phyloP scores from a whole-genome alignment of 2,329 filamentous ascomycete species.

The Exophiala lecanii-corni region DNA sequence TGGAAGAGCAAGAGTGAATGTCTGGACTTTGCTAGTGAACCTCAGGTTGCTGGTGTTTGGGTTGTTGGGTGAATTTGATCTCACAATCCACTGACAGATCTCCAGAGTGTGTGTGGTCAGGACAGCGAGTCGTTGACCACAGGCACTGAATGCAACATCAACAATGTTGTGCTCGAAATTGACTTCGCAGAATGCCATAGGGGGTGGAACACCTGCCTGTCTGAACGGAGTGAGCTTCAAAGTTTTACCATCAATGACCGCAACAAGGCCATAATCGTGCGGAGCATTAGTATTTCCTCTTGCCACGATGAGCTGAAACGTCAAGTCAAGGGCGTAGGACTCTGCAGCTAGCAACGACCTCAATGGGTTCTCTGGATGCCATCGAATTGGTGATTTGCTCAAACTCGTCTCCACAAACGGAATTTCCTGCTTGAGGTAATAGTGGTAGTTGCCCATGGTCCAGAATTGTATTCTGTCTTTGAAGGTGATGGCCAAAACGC shows the following conservation, averaged over 20 bases:
- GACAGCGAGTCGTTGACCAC: slow-evolving; percentile 64
- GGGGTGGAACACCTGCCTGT: slow-evolving; percentile 80
- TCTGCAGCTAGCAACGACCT: slow-evolving; percentile 56
- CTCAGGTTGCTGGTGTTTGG: slow-evolving; percentile 47
- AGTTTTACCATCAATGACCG: slow-evolving; percentile 75
- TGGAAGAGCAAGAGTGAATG: slow-evolving; percentile 9
- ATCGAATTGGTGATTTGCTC: slow-evolving; percentile 42
- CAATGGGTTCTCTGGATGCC: slow-evolving; percentile 84
- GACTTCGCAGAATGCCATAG: slow-evolving; percentile 81
- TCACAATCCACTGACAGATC: slow-evolving; percentile 64
- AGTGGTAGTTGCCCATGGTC: slow-evolving; percentile 97
- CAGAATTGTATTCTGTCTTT: slow-evolving; percentile 78
- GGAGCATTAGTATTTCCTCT: slow-evolving; percentile 66
- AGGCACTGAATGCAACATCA: slow-evolving; percentile 69
- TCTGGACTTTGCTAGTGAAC: slow-evolving; percentile 40
- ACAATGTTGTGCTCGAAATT: slow-evolving; percentile 57
- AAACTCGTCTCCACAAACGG: slow-evolving; percentile 22
- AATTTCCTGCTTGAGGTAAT: slow-evolving; percentile 93
- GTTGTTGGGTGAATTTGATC: background rate
- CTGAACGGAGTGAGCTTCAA: slow-evolving; percentile 83
- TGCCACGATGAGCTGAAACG: slow-evolving; percentile 28
- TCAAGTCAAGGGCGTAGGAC: slow-evolving; percentile 12
- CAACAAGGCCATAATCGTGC: slow-evolving; percentile 71
- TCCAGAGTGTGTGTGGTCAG: slow-evolving; percentile 64
- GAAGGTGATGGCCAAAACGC: slow-evolving; percentile 76